Evolutionary conservation across 257 asterid genomes (phyloP).

Genomic region (Scutellaria galericulata): DNA sequence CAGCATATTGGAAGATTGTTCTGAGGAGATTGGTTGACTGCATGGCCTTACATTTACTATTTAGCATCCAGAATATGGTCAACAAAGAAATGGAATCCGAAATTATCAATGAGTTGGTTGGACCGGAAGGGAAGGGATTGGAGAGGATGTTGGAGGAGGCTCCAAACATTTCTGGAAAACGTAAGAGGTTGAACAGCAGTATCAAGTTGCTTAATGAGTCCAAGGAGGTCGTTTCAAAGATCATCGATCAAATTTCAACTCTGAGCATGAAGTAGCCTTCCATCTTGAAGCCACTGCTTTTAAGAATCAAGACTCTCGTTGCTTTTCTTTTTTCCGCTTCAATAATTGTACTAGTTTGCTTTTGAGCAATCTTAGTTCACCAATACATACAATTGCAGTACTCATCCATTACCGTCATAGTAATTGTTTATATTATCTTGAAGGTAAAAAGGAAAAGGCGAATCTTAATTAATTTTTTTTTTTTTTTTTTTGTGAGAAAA

Average conservation of each 20-base stretch:
- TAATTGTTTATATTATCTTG: too few relatives aligned
- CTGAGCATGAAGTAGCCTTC: neutral
- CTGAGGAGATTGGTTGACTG: conserved; percentile 36
- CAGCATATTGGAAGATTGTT: conserved; percentile 36
- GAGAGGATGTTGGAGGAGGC: conserved; percentile 48
- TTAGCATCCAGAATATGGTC: conserved; percentile 32
- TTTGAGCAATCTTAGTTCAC: too few relatives aligned
- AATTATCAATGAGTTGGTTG: conserved; percentile 33
- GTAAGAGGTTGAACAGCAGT: conserved; percentile 40
- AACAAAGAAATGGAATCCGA: conserved; percentile 32
- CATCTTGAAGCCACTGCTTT: too few relatives aligned
- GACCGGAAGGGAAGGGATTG: conserved; percentile 37
- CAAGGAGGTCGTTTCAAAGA: conserved; percentile 41
- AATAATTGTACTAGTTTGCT: too few relatives aligned
- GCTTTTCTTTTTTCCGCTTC: too few relatives aligned
- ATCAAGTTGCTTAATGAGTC: conserved; percentile 42
- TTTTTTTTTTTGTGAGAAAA: too few relatives aligned
- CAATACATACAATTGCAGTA: too few relatives aligned
- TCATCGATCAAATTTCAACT: conserved; percentile 34
- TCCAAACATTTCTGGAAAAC: conserved; percentile 30
- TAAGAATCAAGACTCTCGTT: too few relatives aligned
- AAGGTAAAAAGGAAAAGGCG: too few relatives aligned
- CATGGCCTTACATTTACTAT: conserved; percentile 33
- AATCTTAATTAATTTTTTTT: too few relatives aligned
- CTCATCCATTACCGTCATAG: too few relatives aligned